Percentiles rank a stretch among this genome's conserved stretches.
phyloP scores from a whole-genome alignment of 75 land plant species.

The Gnetum montanum region DNA sequence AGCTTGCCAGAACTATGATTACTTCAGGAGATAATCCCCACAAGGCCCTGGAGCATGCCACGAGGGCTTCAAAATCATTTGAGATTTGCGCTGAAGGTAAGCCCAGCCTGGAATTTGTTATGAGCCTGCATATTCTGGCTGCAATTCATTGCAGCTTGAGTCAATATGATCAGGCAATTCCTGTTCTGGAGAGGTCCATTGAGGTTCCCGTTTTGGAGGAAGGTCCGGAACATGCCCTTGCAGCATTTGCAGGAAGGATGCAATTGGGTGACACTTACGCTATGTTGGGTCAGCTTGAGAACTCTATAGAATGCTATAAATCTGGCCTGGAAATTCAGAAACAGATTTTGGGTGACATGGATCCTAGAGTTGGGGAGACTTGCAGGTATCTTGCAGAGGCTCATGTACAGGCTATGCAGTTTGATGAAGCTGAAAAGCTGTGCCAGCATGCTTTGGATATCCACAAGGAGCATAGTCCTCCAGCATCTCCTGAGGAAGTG shows the following conservation, averaged over 20 bases:
- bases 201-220: slow-evolving; percentile 39
- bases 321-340: slow-evolving; percentile 62
- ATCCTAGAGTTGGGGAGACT: slow-evolving; percentile 64
- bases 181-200: slow-evolving; percentile 60
- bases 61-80: slow-evolving; percentile 55
- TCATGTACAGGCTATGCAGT: slow-evolving; percentile 76
- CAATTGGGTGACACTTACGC: slow-evolving; percentile 75
- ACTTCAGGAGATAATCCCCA: slow-evolving; percentile 58
- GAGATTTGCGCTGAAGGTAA: slow-evolving; percentile 40
- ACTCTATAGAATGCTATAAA: slow-evolving; percentile 48
- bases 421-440: slow-evolving; percentile 61
- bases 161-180: slow-evolving; percentile 58
- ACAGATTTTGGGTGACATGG: slow-evolving; percentile 51
- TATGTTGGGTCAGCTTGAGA: slow-evolving; percentile 49
- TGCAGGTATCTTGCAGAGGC: slow-evolving; percentile 80
- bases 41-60: slow-evolving; percentile 58
- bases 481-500: slow-evolving; percentile 74
- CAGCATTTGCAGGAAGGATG: slow-evolving; percentile 65
- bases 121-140: slow-evolving; percentile 65
- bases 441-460: slow-evolving; percentile 64
- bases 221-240: slow-evolving; percentile 67
- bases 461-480: slow-evolving; percentile 40
- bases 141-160: slow-evolving; percentile 61
- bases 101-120: slow-evolving; percentile 51
- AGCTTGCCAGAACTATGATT: slow-evolving; percentile 62